Conservation (phyloP, 208 protist genomes). For the Crithidia bombi region DNA sequence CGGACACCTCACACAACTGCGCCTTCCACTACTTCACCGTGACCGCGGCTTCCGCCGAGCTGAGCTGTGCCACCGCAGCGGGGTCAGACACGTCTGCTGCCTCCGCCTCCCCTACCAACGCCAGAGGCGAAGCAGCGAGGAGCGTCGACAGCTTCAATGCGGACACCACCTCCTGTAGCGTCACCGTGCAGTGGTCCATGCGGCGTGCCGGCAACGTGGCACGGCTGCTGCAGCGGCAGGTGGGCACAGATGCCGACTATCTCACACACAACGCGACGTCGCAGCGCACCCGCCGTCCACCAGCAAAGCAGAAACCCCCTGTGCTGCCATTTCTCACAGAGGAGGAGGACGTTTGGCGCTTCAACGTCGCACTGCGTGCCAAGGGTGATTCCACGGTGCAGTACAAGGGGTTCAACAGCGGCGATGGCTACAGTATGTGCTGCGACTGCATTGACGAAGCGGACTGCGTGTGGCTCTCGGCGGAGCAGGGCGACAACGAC, state of each 20-base stretch:
- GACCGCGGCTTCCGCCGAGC: constrained; percentile 33
- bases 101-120: too few species aligned
- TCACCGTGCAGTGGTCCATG: constrained; percentile 38
- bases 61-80: constrained; percentile 38
- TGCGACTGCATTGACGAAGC: constrained; percentile 53
- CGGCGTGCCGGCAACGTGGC: constrained; percentile 16
- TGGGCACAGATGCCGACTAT: constrained; percentile 28
- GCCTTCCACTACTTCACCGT: constrained; percentile 65
- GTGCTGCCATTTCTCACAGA: constrained; percentile 23
- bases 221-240: constrained; percentile 20
- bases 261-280: constrained; percentile 2
- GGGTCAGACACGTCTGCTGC: too few species aligned
- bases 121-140: background rate
- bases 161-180: constrained; percentile 19
- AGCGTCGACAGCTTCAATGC: background rate
- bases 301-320: background rate
- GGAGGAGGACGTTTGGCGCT: constrained; percentile 61
- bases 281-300: background rate
- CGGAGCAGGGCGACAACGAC: constrained; percentile 34
- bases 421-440: constrained; percentile 84
- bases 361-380: constrained; percentile 41
- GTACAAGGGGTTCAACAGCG: constrained; percentile 79
- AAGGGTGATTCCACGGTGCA: constrained; percentile 43
- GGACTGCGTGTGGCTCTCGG: constrained; percentile 42
- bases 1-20: constrained; percentile 46